Evolutionary conservation across 306 rosid species (phyloP).

Genomic region (Astragalus glycyphyllos): DNA sequence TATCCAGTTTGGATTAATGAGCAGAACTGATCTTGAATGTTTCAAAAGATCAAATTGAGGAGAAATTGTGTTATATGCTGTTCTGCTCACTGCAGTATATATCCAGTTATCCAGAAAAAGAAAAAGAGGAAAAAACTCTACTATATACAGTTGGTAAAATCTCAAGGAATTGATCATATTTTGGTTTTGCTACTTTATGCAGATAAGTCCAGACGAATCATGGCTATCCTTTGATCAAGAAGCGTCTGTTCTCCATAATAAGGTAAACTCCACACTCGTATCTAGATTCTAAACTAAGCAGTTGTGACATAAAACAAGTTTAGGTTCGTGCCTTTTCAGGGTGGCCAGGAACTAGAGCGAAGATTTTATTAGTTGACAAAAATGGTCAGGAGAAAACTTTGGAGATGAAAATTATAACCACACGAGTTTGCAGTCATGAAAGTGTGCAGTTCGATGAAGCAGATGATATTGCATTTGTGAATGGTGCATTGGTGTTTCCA

Average conservation of each 20-base stretch:
- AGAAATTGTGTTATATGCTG: conserved; percentile 15
- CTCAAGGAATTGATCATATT: conserved; percentile 18
- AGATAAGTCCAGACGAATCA: conserved; percentile 82
- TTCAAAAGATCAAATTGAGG: conserved; percentile 8
- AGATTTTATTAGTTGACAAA: conserved; percentile 59
- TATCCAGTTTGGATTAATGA: conserved; percentile 18
- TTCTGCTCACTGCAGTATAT: conserved; percentile 6
- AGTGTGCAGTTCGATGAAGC: conserved; percentile 51
- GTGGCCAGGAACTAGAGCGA: conserved; percentile 94
- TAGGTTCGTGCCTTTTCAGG: conserved; percentile 99
- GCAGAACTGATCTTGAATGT: background rate
- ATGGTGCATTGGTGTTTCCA: conserved; percentile 74
- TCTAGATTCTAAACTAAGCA: conserved; percentile 40
- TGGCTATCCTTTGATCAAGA: conserved; percentile 84
- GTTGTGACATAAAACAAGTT: conserved; percentile 60
- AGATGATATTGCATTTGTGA: conserved; percentile 56
- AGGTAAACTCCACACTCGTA: conserved; percentile 59
- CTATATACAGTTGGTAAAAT: conserved; percentile 22
- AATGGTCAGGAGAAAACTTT: conserved; percentile 54
- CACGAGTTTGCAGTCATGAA: conserved; percentile 57
- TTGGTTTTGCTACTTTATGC: conserved; percentile 43
- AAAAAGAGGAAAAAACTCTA: background rate
- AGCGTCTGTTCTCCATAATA: conserved; percentile 75
- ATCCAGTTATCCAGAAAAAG: conserved; percentile 9
- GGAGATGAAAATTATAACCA: conserved; percentile 81